Evolutionary conservation across 805 yeast genomes (phyloP).

Genomic region (Zygosaccharomyces bailii): DNA sequence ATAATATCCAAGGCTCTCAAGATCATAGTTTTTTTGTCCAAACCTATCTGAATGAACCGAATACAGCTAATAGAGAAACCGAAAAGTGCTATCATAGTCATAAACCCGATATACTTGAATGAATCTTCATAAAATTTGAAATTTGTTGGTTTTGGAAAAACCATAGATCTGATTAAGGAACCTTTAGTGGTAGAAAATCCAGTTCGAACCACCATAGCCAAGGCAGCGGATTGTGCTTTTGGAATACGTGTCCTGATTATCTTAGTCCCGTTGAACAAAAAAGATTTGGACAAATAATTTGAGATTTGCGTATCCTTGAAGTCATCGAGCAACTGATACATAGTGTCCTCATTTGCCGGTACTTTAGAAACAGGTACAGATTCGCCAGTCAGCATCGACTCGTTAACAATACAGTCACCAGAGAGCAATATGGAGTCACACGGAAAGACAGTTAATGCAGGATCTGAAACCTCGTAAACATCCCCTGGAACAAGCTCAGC

Average conservation of each 20-base stretch:
- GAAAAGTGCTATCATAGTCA: conserved; percentile 76
- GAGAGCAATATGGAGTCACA: conserved; percentile 84
- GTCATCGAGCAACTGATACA: conserved; percentile 54
- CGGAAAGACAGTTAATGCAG: conserved; percentile 68
- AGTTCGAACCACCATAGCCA: conserved; percentile 82
- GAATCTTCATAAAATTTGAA: conserved; percentile 94
- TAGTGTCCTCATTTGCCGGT: conserved; percentile 60
- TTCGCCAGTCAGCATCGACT: conserved; percentile 97
- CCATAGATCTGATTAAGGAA: conserved; percentile 87
- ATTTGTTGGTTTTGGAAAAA: conserved; percentile 91
- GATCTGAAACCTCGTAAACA: conserved; percentile 86
- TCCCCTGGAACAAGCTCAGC: conserved; percentile 93
- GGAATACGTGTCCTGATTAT: conserved; percentile 77
- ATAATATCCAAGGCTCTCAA: conserved; percentile 89
- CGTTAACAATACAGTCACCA: conserved; percentile 96
- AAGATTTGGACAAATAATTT: conserved; percentile 66
- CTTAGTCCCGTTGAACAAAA: conserved; percentile 84
- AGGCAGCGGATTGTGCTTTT: conserved; percentile 50
- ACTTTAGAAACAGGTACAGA: conserved; percentile 91
- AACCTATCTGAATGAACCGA: conserved; percentile 73
- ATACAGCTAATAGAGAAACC: conserved; percentile 84
- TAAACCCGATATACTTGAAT: conserved; percentile 91
- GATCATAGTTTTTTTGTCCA: conserved; percentile 65
- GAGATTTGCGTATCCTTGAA: conserved; percentile 55
- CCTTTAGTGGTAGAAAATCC: conserved; percentile 98